Evolutionary conservation across 2,329 filamentous ascomycete species (phyloP), one percentile per base, ranked within the genome.

Genomic region (Truncatella angustata): DNA sequence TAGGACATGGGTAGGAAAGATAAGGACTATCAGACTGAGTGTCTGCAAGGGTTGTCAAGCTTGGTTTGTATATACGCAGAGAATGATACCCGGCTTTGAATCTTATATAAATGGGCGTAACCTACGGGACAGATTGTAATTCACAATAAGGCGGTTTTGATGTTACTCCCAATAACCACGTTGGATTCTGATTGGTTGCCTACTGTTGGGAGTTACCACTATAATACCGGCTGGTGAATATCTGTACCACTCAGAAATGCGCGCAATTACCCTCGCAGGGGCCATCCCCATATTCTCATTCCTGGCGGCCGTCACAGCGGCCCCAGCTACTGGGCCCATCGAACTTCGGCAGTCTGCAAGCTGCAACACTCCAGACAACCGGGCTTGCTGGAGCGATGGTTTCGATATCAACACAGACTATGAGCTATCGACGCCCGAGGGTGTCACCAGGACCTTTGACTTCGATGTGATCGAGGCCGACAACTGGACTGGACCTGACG

Each of bases 351-450:
- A 44, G n/a, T 44, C 40, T 4, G 14, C 18, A n/a, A 47, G 28
- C 20, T 47, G 44, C 11, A 47, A 68, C 46, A 62, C 60, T 14
- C 58, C 61, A 4, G 61, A 57, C 6, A 68, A 69, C 54, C 52
- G 66, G 2, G 56, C 54, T 0, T 69, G 66, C 58, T 69, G 66
- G 66, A 64, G 56, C 36, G 63, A 66, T 54, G 57, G 54, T 52
- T 69, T 59, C 55, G 62, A 58, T 46, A 58, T 69, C 54, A 56
- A 55, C 47, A 66, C 65, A 9, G 66, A 69, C 45, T 66, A 63
- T 21, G 66, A 68, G 40, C 47, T 49, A 1, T 50, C 44, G 4
- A 60, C 54, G 1, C 65, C 66, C 11, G 58, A 61, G 1, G 64
- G 63, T 26, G 61, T 37, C 10, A 16, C 26, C 26, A 9, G 28